These are phyloP conservation scores for Aegilops bicornis DNA, from an alignment of 176 grass and related monocot species.

Conservation along the genomic window DNA sequence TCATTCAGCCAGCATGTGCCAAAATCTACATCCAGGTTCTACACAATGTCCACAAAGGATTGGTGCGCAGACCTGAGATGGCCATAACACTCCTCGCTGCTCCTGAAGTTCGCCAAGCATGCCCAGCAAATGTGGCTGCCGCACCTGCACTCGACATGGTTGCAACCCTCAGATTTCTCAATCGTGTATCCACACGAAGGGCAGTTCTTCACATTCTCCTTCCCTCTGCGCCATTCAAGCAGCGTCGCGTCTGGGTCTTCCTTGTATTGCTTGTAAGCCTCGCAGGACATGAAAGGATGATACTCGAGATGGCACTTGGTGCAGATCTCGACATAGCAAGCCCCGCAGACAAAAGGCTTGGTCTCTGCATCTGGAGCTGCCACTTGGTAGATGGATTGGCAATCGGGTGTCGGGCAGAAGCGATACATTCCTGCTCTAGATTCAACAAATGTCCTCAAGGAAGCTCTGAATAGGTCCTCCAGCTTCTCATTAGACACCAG, in stretches of 20 bases:
- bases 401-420: constrained; percentile 68
- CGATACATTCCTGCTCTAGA: constrained; percentile 58
- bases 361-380: constrained; percentile 20
- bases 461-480: constrained; percentile 75
- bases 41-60: constrained; percentile 27
- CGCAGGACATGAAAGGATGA: constrained; percentile 70
- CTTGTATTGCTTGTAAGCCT: constrained; percentile 75
- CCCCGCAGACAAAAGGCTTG: constrained; percentile 63
- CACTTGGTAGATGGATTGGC: constrained; percentile 62
- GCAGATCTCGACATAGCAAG: constrained; percentile 75
- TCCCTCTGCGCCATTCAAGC: constrained; percentile 67
- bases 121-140: constrained; percentile 80
- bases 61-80: constrained; percentile 63
- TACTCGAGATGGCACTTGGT: constrained; percentile 79
- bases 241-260: constrained; percentile 65
- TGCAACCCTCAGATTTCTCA: constrained; percentile 79
- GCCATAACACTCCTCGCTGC: constrained; percentile 62
- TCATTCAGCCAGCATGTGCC: constrained; percentile 26
- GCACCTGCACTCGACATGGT: constrained; percentile 78
- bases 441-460: constrained; percentile 54
- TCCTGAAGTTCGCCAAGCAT: constrained; percentile 61
- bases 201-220: constrained; percentile 67
- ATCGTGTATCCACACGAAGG: constrained; percentile 65
- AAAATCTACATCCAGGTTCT: constrained; percentile 35
- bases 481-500: constrained; percentile 49